Evolutionary conservation across 2,329 filamentous ascomycete genomes (phyloP), one percentile per base, ranked within the genome.

Genomic region (Microcyclosporella mali): DNA sequence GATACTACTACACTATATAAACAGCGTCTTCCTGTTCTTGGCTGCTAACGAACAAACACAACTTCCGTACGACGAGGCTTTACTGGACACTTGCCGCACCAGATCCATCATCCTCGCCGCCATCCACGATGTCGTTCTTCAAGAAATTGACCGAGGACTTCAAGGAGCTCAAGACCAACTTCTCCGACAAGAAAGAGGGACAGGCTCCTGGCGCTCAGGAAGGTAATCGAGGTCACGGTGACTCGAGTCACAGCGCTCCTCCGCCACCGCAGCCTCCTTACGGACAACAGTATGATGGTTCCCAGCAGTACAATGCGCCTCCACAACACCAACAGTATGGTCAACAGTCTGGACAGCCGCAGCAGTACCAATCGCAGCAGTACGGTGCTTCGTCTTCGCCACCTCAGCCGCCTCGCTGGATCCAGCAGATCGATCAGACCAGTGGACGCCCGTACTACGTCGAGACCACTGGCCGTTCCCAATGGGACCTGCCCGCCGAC

Each of bases 391-490:
- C 57, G 10, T 56, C 61, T 9, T 56, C 58, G 4, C 73, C 80
- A 17, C 67, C 75, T 47, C 67, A 82, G 50, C 72, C 81, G 17
- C 57, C 70, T 37, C 81, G 81, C 52, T 85, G 81, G 81, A 66
- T 69, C 19, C 69, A 78, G 17, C 75, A 82, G 61, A 85, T 74
- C 64, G 81, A 85, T 51, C 72, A 77, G 44, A 70, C 69, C 45
- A 67, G 71, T 46, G 75, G 81, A 57, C 75, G 77, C 42, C 83
- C 77, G 68, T 84, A 77, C 66, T 85, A 81, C 56, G 70, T 79
- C 43, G 79, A 84, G 60, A 69, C 74, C 35, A 77, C 77, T 10
- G 78, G 79, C 15, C 73, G 72, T 45, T 74, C 77, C 0, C 79
- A 84, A 61, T 84, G 81, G 81, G 78, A 82, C 49, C 69, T 72